Conservation (phyloP, 2,329 filamentous ascomycete species). For the Helotiales sp. region DNA sequence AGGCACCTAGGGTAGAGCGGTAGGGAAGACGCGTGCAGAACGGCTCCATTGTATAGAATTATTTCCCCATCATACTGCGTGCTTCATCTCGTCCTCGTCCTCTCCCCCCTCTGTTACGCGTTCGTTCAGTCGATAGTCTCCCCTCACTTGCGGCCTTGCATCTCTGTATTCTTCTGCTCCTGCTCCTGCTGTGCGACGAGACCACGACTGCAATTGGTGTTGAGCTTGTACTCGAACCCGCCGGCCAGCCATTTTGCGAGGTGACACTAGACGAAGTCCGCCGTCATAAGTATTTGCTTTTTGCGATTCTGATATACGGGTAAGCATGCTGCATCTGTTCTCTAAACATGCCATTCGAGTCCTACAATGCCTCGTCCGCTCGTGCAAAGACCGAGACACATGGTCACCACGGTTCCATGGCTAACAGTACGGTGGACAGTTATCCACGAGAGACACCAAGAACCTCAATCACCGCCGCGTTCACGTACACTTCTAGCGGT, state of each 20-base stretch:
- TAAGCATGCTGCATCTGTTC: slow-evolving; percentile 14
- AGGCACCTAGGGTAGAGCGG: no score
- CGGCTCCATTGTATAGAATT: background rate
- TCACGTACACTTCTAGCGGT: background rate
- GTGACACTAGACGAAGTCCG: slow-evolving; percentile 16
- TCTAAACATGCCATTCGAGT: slow-evolving; percentile 6
- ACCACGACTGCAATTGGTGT: slow-evolving; percentile 7
- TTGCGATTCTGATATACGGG: slow-evolving; percentile 19
- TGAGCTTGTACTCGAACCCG: slow-evolving; percentile 5
- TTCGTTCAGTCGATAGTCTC: background rate
- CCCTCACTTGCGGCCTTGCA: background rate
- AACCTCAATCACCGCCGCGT: background rate
- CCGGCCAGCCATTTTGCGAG: slow-evolving; percentile 14
- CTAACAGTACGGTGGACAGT: slow-evolving; percentile 13
- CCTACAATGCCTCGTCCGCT: slow-evolving; percentile 9
- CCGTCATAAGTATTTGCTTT: slow-evolving; percentile 18
- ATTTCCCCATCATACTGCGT: background rate
- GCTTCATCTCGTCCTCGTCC: background rate
- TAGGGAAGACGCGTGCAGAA: background rate
- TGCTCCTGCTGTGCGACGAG: slow-evolving; percentile 1
- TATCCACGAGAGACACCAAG: slow-evolving; percentile 14
- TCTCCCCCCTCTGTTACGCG: background rate
- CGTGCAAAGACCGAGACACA: background rate
- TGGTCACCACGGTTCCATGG: slow-evolving; percentile 8
- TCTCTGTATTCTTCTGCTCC: slow-evolving; percentile 1